Base-by-base conservation (phyloP, 257 asterid genomes). In the Forsythia suspensa region DNA sequence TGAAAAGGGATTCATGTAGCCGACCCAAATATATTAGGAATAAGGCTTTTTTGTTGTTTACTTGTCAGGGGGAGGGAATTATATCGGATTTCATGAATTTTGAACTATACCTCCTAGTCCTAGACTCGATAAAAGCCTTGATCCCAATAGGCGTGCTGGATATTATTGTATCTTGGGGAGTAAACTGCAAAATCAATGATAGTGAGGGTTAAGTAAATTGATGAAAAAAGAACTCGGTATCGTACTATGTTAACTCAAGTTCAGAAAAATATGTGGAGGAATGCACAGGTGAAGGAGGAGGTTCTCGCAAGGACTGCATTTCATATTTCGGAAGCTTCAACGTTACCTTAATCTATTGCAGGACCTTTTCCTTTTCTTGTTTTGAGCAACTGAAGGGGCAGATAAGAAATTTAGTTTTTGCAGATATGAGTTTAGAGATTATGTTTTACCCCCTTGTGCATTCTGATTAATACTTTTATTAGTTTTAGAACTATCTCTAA, bases 141-240 rank as follows among this genome's bases (percentile, higher is more conserved):
- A 29, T 29, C 34, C 34, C 34, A 29, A 29, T 29, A 29, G 34
- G 34, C 34, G 24, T 43, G 6, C 65, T 6, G 41, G 34, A 52
- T 52, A 52, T 16, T 71, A 11, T 29, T 63, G 15, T n/a, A 3
- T 65, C 2, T 77, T 46, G 38, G 55, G 24, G 79, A 46, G 59
- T 7, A 38, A 34, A 40, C 29, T 44, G 46, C 37, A 37, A 81
- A 71, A 15, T 42, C 29, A 63, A 21, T 82, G 70, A 67, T 71
- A 15, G 20, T 39, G 71, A 71, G n/a, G 72, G 51, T 57, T 8
- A 12, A 2, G 70, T 51, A n/a, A 66, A 55, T 55, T 55, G 34
- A 55, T 55, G 65, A 55, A 55, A 55, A 55, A 55, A 2, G 24
- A 44, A 44, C 52, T 44, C 16, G 18, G 24, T 55, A 16, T n/a